Conservation (phyloP, 148 eudicot genomes). For the Amaranthus palmeri region DNA sequence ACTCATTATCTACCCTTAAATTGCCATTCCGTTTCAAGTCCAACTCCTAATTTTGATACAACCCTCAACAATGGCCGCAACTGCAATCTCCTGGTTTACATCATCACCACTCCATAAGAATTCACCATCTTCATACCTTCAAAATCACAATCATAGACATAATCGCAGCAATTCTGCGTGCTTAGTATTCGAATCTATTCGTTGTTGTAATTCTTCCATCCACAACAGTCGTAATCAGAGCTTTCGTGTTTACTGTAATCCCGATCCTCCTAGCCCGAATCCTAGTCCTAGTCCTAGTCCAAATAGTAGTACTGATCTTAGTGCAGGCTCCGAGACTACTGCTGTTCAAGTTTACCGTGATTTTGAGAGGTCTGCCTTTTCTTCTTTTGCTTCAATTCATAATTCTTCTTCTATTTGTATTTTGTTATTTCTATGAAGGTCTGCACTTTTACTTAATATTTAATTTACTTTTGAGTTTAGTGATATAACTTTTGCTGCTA, state of each 20-base stretch:
- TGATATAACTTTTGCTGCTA: neutral
- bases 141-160: too few relatives aligned
- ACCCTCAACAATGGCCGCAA: too few relatives aligned
- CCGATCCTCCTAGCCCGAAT: slow-evolving; percentile 15
- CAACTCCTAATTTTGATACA: too few relatives aligned
- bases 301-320: slow-evolving; percentile 15
- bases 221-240: neutral
- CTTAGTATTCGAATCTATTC: neutral
- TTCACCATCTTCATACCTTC: too few relatives aligned
- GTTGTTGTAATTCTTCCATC: neutral
- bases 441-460: neutral
- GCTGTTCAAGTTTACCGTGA: slow-evolving; percentile 72
- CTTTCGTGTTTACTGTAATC: slow-evolving; percentile 26
- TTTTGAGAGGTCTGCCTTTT: slow-evolving; percentile 53
- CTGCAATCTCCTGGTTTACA: too few relatives aligned
- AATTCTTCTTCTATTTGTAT: neutral
- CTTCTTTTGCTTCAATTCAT: neutral
- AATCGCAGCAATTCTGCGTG: neutral
- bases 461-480: neutral
- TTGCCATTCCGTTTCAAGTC: too few relatives aligned
- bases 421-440: neutral
- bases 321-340: slow-evolving; percentile 27
- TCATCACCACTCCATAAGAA: too few relatives aligned
- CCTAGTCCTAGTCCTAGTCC: slow-evolving; percentile 12
- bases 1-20: too few relatives aligned